Evolutionary conservation across 2,329 filamentous ascomycete species (phyloP), one percentile per base, ranked within the genome.

Genomic region (Ascochyta koolunga): DNA sequence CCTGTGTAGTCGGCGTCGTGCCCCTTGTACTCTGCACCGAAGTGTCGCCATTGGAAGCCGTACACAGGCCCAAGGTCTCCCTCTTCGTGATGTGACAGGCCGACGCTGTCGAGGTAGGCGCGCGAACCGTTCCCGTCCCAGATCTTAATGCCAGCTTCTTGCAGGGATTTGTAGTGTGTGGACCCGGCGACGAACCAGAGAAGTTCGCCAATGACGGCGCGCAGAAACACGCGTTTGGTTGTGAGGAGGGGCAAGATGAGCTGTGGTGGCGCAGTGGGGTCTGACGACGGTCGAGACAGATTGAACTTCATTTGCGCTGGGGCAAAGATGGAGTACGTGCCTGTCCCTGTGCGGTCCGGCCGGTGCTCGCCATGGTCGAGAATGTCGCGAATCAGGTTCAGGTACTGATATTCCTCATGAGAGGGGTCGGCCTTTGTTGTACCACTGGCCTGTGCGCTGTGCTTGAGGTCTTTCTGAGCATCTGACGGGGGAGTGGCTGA

Each of bases 21-120:
- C 1, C 69, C 71, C 16, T 87, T 80, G 74, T 99, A 99, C 58
- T 91, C 86, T 4, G 95, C 95, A 44, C 95, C 95, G 69, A 99
- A 99, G 77, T 98, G 93, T 3, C 95, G 89, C 95, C 95, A 99
- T 77, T 99, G 95, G 78, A 99, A 99, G 1, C 95, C 95, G 73
- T 99, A 99, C 0, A 98, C 93, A 25, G 95, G 95, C 0, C 95
- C 95, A 0, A 99, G 82, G 70, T 99, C 95, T 61, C 95, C 95
- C 18, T 88, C 89, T 46, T 86, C 90, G 55, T 93, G 90, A 71
- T 96, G 87, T 0, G 82, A 80, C 6, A 98, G 83, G 0, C 93
- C 93, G 1, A 95, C 84, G 59, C 82, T 87, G 79, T 99, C 93
- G 32, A 99, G 89, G 74, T 89, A 98, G 69, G 87, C 89, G 66